These are phyloP conservation scores for Amanita polypyramis DNA, from an alignment of 768 basidiomycete genomes.

Conservation along the genomic window DNA sequence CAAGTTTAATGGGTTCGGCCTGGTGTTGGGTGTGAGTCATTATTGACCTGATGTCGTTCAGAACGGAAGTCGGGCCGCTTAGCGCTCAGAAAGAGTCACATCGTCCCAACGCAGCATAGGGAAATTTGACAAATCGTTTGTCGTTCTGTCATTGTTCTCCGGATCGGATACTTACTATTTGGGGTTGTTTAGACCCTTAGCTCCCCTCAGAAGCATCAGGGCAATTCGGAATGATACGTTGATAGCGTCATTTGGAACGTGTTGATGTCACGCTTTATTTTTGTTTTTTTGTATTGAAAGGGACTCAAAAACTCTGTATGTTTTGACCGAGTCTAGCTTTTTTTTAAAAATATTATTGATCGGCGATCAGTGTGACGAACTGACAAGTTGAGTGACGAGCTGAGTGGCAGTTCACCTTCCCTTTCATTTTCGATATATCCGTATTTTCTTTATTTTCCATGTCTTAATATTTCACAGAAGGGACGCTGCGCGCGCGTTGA, in stretches of 20 bases:
- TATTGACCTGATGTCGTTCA: no score
- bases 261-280: neutral
- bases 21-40: no score
- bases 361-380: constrained; percentile 2
- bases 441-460: neutral
- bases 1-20: no score
- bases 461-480: neutral
- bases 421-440: no score
- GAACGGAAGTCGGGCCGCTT: neutral
- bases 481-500: no score
- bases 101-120: neutral
- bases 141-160: neutral
- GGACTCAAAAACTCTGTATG: neutral
- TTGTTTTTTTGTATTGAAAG: neutral
- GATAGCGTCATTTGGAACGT: constrained; percentile 1
- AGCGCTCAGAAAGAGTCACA: neutral
- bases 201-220: neutral
- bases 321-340: neutral
- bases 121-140: neutral
- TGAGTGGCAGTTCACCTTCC: neutral
- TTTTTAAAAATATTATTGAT: neutral
- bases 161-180: neutral
- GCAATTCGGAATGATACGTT: neutral
- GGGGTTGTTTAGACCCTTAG: neutral
- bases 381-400: neutral